These are phyloP conservation scores for Solanum ossicruentum DNA, from an alignment of 257 asterid species.

Conservation along the genomic window DNA sequence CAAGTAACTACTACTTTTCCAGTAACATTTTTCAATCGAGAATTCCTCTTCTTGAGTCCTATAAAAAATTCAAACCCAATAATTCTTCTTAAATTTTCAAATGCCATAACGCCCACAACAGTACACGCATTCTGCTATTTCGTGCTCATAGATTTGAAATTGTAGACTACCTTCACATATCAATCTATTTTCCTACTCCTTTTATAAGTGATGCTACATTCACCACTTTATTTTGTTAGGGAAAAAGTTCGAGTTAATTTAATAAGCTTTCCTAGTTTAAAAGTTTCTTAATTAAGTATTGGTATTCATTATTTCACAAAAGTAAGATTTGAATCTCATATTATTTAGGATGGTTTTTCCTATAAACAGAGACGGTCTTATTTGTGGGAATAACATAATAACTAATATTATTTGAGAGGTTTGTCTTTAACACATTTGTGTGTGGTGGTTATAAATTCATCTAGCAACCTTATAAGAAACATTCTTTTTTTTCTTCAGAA, in stretches of 20 bases:
- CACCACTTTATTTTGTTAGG: not conserved
- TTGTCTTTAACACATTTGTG: too few species aligned
- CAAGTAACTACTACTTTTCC: too few species aligned
- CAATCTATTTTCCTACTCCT: too few species aligned
- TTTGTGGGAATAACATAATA: too few species aligned
- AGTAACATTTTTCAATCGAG: too few species aligned
- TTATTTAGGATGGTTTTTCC: too few species aligned
- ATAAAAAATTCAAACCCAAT: not conserved
- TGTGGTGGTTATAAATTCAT: too few species aligned
- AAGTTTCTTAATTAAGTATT: too few species aligned
- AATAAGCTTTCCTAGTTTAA: not conserved
- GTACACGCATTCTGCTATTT: not conserved
- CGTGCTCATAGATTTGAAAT: not conserved
- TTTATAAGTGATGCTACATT: not conserved
- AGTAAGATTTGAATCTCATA: too few species aligned
- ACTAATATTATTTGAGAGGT: not conserved
- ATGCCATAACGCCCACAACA: not conserved
- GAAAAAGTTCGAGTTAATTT: too few species aligned
- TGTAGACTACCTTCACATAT: too few species aligned
- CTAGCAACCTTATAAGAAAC: not conserved
- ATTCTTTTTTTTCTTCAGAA: too few species aligned
- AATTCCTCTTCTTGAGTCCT: not conserved
- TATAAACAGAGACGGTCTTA: not conserved
- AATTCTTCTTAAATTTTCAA: not conserved
- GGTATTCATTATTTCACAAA: not conserved